These are phyloP conservation scores for Apiospora saccharicola DNA, from an alignment of 2,329 filamentous ascomycete genomes.

Conservation along the genomic window DNA sequence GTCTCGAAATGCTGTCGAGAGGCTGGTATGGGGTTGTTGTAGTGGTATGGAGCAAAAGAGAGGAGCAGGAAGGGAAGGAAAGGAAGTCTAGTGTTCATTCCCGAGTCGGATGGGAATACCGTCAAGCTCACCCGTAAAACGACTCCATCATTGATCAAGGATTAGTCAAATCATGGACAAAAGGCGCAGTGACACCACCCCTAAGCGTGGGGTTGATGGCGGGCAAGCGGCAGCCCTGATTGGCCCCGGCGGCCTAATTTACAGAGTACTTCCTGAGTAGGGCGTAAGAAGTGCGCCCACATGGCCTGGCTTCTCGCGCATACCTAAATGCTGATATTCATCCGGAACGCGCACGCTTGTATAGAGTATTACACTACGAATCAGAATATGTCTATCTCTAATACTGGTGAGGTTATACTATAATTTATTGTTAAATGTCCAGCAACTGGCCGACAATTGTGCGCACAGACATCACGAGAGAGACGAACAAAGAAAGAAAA, in stretches of 20 bases:
- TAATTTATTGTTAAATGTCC: background rate
- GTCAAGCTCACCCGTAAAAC: slow-evolving; percentile 12
- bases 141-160: slow-evolving; percentile 20
- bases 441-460: background rate
- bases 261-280: slow-evolving; percentile 2
- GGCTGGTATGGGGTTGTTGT: background rate
- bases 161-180: slow-evolving; percentile 14
- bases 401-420: too few relatives aligned
- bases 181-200: slow-evolving; percentile 15
- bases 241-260: background rate
- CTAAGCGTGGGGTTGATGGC: slow-evolving; percentile 11
- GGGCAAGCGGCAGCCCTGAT: background rate
- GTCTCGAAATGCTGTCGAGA: slow-evolving; percentile 1
- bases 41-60: slow-evolving; percentile 15
- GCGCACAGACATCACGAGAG: background rate
- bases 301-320: background rate
- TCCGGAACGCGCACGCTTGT: background rate
- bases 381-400: background rate
- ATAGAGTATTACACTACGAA: background rate
- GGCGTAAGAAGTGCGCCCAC: background rate
- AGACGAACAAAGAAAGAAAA: background rate
- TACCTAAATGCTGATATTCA: background rate
- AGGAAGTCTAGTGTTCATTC: background rate
- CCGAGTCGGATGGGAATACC: background rate
- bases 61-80: background rate